Percentiles rank a stretch among this genome's conserved stretches.
phyloP scores from a whole-genome alignment of 257 asterid genomes.

The Solanum appendiculatum region DNA sequence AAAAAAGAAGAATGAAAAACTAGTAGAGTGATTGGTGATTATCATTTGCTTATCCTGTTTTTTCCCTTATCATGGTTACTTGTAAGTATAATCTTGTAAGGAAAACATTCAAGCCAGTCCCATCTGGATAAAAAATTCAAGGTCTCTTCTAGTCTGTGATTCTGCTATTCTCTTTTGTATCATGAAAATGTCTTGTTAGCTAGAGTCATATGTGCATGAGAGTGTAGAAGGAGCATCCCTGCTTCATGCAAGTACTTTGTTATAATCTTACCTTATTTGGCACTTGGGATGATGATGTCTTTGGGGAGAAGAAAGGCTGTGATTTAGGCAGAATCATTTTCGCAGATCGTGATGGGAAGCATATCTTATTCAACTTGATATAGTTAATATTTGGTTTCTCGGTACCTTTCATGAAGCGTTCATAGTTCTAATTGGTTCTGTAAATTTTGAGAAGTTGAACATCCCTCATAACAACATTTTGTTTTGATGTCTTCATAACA shows the following conservation, averaged over 20 bases:
- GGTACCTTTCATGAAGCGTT: neutral
- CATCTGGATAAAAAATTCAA: neutral
- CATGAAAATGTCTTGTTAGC: neutral
- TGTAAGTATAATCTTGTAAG: neutral
- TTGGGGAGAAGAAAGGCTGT: neutral
- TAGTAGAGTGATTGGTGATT: neutral
- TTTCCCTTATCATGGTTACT: neutral
- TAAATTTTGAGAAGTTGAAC: neutral
- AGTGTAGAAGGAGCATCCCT: neutral
- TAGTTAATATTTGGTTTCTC: neutral
- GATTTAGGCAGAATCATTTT: neutral
- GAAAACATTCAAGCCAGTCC: neutral
- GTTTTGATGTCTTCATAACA: conserved; percentile 9
- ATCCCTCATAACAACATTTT: neutral
- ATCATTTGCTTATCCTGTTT: neutral
- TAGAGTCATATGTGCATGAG: neutral
- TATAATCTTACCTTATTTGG: neutral
- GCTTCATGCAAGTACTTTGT: neutral
- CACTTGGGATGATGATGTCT: neutral
- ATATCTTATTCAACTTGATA: too few relatives aligned
- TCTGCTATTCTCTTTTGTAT: neutral
- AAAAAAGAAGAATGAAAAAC: neutral
- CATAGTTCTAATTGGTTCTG: neutral
- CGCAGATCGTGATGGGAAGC: too few relatives aligned
- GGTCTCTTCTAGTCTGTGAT: neutral